phyloP scores from a whole-genome alignment of 495 filamentous ascomycete species.

The Aspergillus heteromorphus region DNA sequence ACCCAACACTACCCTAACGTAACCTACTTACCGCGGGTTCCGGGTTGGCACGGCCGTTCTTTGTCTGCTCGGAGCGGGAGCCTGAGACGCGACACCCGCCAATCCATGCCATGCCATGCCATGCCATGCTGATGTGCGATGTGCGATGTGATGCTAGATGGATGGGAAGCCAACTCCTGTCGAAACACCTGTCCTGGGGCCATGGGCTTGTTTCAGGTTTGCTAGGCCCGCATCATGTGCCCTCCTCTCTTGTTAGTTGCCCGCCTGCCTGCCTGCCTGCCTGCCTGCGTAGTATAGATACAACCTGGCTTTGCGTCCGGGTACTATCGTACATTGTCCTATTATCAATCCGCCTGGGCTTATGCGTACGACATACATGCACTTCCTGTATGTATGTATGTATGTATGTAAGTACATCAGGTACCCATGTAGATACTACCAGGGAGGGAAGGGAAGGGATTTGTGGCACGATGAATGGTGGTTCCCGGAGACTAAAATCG shows the following conservation, averaged over 20 bases:
- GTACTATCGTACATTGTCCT: not conserved
- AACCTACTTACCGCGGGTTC: not conserved
- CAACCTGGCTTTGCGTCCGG: not conserved
- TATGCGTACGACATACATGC: not conserved
- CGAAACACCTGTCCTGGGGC: conserved; percentile 5
- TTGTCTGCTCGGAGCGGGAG: not conserved
- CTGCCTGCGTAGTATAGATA: conserved; percentile 1
- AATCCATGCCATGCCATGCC: not conserved
- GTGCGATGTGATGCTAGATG: not conserved
- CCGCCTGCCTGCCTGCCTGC: not conserved
- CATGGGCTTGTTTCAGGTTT: conserved; percentile 2
- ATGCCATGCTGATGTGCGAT: not conserved
- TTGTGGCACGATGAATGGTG: not conserved
- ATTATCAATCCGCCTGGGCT: not conserved
- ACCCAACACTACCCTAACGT: no score
- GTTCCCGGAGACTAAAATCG: not conserved
- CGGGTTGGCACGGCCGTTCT: not conserved
- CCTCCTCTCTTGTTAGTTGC: no score
- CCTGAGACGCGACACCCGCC: not conserved
- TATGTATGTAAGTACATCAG: not conserved
- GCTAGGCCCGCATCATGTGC: not conserved
- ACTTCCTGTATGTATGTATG: not conserved
- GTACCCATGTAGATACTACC: not conserved
- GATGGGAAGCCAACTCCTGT: not conserved
- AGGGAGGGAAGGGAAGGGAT: not conserved